Conservation (phyloP, 768 basidiomycete genomes). For the Suillus variegatus region DNA sequence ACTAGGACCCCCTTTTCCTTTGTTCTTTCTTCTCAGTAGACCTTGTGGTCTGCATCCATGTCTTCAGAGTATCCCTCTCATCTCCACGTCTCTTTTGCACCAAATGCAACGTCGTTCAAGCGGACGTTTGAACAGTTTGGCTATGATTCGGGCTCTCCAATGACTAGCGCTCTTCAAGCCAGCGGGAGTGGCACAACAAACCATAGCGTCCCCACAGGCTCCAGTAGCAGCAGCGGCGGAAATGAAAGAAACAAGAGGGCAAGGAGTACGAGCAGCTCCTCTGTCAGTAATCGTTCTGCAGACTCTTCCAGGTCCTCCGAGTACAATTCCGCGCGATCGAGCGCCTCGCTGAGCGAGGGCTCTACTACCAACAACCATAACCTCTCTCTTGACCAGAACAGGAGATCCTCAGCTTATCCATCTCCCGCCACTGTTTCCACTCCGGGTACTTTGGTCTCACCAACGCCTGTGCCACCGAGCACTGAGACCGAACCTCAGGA, state of each 20-base stretch:
- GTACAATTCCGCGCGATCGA: slow-evolving; percentile 35
- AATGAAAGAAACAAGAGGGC: slow-evolving; percentile 61
- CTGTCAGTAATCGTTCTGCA: slow-evolving; percentile 35
- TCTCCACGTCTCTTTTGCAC: slow-evolving; percentile 52
- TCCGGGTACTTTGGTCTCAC: slow-evolving; percentile 19
- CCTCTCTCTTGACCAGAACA: slow-evolving; percentile 9
- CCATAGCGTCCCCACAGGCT: slow-evolving; percentile 14
- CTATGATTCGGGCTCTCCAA: slow-evolving; percentile 30
- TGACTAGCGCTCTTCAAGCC: slow-evolving; percentile 24
- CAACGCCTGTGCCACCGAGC: slow-evolving; percentile 43
- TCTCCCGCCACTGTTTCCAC: slow-evolving; percentile 19
- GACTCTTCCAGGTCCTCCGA: slow-evolving; percentile 39
- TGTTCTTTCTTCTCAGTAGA: slow-evolving; percentile 4
- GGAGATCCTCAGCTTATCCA: slow-evolving; percentile 18
- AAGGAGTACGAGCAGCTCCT: slow-evolving; percentile 51
- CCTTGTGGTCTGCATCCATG: slow-evolving; percentile 6
- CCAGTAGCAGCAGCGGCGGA: slow-evolving; percentile 32
- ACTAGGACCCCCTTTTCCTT: slow-evolving; percentile 6
- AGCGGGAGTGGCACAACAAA: slow-evolving; percentile 30
- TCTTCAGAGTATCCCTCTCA: slow-evolving; percentile 42
- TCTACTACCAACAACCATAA: slow-evolving; percentile 18
- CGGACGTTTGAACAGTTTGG: slow-evolving; percentile 54
- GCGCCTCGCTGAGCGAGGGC: slow-evolving; percentile 32
- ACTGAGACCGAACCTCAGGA: slow-evolving; percentile 44
- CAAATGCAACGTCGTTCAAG: slow-evolving; percentile 56